Evolutionary conservation across 306 rosid genomes (phyloP).

Genomic region (apple (Malus domestica)): DNA sequence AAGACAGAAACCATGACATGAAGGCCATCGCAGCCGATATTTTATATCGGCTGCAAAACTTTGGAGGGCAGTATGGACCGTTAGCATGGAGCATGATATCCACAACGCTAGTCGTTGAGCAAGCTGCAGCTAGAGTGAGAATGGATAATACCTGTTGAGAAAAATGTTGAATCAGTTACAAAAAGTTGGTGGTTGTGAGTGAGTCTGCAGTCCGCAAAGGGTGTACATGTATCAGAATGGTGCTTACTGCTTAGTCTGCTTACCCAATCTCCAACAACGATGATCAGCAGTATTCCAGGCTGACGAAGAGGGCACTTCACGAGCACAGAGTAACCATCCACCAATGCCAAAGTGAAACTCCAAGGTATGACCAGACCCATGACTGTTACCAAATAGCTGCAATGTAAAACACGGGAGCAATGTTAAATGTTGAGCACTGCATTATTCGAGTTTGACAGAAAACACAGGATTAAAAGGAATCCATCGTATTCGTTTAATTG

Average conservation of each 20-base stretch:
- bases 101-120: constrained; percentile 75
- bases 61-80: constrained; percentile 39
- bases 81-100: constrained; percentile 44
- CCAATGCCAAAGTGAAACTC: constrained; percentile 84
- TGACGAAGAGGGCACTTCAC: constrained; percentile 66
- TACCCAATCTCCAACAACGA: constrained; percentile 75
- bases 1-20: constrained; percentile 58
- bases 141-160: constrained; percentile 48
- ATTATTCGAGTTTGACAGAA: not conserved
- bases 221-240: not conserved
- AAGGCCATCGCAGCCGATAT: constrained; percentile 76
- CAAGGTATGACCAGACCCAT: constrained; percentile 91
- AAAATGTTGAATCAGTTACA: constrained; percentile 4
- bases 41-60: constrained; percentile 54
- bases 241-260: constrained; percentile 37
- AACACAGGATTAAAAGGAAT: not conserved
- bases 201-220: not conserved
- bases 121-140: constrained; percentile 72
- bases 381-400: constrained; percentile 72
- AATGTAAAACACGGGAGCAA: not conserved
- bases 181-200: not conserved
- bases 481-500: not conserved
- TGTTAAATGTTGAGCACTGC: not conserved
- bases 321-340: constrained; percentile 74
- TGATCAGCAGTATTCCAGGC: constrained; percentile 54